Percentiles rank a stretch among this genome's conserved stretches.
phyloP scores from a whole-genome alignment of 1,284 basidiomycete species.

The Apiotrichum akiyoshidainum region DNA sequence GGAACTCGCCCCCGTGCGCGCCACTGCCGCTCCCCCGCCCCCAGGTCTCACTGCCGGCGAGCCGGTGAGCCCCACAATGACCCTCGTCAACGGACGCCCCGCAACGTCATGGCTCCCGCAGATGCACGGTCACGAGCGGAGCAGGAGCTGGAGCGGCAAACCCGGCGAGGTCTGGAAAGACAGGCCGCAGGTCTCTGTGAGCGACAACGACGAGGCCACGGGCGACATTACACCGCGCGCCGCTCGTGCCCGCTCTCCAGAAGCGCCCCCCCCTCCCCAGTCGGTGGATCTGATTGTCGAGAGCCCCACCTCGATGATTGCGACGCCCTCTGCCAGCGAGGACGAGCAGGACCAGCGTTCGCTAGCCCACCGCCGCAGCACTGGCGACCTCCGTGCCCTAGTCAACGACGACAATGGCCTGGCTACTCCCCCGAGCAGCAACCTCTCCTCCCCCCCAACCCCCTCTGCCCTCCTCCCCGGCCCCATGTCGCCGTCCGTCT shows the following conservation, averaged over 20 bases:
- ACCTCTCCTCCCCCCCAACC: slow-evolving; percentile 46
- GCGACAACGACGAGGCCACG: slow-evolving; percentile 4
- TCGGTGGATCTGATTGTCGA: neutral
- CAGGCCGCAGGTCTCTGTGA: slow-evolving; percentile 1
- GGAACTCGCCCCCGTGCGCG: slow-evolving; percentile 9
- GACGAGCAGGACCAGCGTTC: slow-evolving; percentile 14
- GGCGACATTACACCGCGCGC: slow-evolving; percentile 36
- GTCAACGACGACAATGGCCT: slow-evolving; percentile 28
- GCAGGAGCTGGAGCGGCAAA: slow-evolving; percentile 43
- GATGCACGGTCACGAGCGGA: slow-evolving; percentile 26
- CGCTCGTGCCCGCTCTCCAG: slow-evolving; percentile 33
- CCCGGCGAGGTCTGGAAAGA: neutral
- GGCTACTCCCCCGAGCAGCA: slow-evolving; percentile 45
- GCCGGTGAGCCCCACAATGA: slow-evolving; percentile 19
- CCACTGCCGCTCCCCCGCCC: neutral
- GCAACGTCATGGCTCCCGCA: slow-evolving; percentile 27
- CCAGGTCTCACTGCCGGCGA: neutral
- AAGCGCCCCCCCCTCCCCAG: neutral
- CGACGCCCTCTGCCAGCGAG: neutral
- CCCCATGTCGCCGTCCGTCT: slow-evolving; percentile 30
- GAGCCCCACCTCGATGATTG: slow-evolving; percentile 7
- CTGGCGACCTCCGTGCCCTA: slow-evolving; percentile 34
- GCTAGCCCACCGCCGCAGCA: slow-evolving; percentile 26
- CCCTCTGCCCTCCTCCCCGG: slow-evolving; percentile 25
- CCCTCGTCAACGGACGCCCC: slow-evolving; percentile 38